Base-by-base conservation (phyloP, 23 red algal species). In the Gracilariopsis chorda region DNA sequence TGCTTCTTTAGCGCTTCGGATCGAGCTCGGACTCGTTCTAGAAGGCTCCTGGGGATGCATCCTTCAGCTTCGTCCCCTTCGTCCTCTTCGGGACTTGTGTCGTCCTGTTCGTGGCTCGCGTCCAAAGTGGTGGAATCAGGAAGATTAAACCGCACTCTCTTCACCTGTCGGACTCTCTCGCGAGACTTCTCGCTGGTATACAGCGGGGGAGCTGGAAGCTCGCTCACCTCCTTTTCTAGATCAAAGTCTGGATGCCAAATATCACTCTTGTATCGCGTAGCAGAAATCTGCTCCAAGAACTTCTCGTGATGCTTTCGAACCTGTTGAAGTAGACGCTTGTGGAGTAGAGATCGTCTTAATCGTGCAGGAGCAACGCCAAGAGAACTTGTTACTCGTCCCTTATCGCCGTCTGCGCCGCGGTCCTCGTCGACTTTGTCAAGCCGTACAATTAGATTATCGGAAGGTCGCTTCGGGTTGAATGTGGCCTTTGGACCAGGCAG, bases 211-310 rank as follows among this genome's bases (percentile, higher is more conserved):
- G 88, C 74, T 2, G 88, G 88, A 8, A 91, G 72, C 17, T 80
- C 75, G 27, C 24, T 33, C 27, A 91, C 88, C 39, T 91, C 57
- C 0, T 55, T 48, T 19, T 91, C 88, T 27, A 75, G 39, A 72
- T 82, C 77, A 46, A 91, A 91, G 39, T 82, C 59, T 37, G 35
- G 49, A 4, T 91, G 88, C 88, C 88, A 91, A 29, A 80, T 35
- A 16, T 68, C 58, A 7, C 73, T 36, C 30, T 80, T 51, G 46
- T 70, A 65, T 27, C 44, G 30, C 58, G 43, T 51, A 30, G 57
- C 51, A 19, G 53, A 51, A 47, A 44, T 37, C 19, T 64, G 35
- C 12, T 73, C 55, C 19, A 91, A 37, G 44, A 91, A 91, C 36
- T 27, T 44, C 7, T 41, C 74, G 33, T 91, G 88, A 45, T 71